Conservation (phyloP, 805 yeast species). For the Starmerella sirachaensis region DNA sequence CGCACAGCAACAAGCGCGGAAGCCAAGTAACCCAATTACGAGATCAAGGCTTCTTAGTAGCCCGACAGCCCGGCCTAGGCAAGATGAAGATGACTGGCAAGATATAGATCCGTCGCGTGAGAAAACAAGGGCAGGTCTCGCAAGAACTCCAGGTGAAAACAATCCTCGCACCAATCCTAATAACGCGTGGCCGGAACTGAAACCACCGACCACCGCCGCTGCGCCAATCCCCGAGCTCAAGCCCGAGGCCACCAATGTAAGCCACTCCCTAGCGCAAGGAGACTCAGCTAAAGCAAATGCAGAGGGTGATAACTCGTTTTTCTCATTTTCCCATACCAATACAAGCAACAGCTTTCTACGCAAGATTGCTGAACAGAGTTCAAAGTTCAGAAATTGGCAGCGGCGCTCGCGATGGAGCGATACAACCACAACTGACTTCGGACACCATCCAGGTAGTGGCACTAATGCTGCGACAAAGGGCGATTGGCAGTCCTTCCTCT, state of each 20-base stretch:
- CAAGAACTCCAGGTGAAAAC: background rate
- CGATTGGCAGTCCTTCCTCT: slow-evolving; percentile 17
- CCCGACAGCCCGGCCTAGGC: background rate
- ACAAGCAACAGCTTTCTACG: too few species aligned
- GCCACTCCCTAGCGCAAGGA: too few species aligned
- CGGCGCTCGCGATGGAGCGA: too few species aligned
- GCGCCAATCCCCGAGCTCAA: too few species aligned
- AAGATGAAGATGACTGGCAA: slow-evolving; percentile 20
- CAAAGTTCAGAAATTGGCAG: too few species aligned
- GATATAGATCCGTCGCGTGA: slow-evolving; percentile 14
- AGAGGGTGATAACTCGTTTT: background rate
- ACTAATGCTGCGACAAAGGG: background rate
- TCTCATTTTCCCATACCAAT: background rate
- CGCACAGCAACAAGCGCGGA: slow-evolving; percentile 14
- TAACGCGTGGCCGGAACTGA: too few species aligned
- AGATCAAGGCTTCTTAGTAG: background rate
- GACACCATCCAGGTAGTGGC: background rate
- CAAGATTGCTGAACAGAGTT: too few species aligned
- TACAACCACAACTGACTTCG: too few species aligned
- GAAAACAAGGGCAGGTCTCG: too few species aligned
- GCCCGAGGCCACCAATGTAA: too few species aligned
- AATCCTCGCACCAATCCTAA: background rate
- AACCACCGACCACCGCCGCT: too few species aligned
- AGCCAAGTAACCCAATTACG: slow-evolving; percentile 14
- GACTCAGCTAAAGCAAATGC: background rate